Conservation (phyloP, 441 rosid species). For the Pelargonium cotyledonis region DNA sequence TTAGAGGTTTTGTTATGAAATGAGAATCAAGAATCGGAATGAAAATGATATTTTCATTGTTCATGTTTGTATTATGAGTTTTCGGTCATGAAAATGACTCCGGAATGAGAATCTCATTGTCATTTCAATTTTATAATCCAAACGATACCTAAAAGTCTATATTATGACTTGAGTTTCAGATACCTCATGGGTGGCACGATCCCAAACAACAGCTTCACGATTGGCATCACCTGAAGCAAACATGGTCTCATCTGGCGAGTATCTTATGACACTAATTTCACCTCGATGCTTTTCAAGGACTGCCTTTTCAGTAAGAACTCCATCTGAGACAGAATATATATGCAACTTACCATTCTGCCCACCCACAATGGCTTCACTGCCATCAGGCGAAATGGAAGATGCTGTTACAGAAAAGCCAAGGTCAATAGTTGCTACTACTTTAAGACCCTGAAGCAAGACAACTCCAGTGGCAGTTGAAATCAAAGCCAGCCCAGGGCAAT, state of each 20-base stretch:
- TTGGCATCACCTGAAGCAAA: constrained; percentile 42
- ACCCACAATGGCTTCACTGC: constrained; percentile 39
- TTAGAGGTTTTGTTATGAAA: no score
- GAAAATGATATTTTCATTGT: no score
- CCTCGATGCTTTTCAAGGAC: constrained; percentile 44
- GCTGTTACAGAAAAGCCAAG: constrained; percentile 37
- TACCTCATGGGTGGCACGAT: constrained; percentile 33
- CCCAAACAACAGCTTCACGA: constrained; percentile 41
- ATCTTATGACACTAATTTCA: constrained; percentile 35
- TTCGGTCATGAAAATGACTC: no score
- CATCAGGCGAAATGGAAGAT: constrained; percentile 37
- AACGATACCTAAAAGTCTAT: neutral
- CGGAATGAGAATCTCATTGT: no score
- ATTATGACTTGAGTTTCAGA: constrained; percentile 9
- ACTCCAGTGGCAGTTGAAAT: constrained; percentile 31
- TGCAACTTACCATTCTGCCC: constrained; percentile 39
- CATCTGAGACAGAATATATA: constrained; percentile 34
- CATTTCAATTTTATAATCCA: no score
- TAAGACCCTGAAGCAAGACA: constrained; percentile 27
- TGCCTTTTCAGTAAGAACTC: constrained; percentile 33
- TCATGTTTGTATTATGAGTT: no score
- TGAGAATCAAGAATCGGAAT: no score
- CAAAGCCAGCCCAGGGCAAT: constrained; percentile 22
- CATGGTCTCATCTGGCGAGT: constrained; percentile 42
- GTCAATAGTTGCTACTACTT: constrained; percentile 24